Evolutionary conservation across 805 yeast species (phyloP).

Genomic region (Candida caryicola): DNA sequence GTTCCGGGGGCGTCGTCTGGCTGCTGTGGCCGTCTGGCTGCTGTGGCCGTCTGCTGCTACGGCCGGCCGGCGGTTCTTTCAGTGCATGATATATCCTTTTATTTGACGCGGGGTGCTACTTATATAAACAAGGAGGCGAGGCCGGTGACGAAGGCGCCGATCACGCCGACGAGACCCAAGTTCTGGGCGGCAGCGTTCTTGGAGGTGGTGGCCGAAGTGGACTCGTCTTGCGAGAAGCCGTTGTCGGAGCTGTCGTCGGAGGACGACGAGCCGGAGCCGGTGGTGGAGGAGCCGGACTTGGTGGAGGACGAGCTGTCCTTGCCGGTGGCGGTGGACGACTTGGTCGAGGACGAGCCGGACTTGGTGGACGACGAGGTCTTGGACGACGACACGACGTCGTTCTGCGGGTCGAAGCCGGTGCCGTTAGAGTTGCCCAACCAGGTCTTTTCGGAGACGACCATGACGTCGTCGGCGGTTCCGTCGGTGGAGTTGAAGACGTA

Average conservation of each 20-base stretch:
- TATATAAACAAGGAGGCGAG: conserved; percentile 2
- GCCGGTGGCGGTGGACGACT: conserved; percentile 8
- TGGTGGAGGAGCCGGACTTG: conserved; percentile 3
- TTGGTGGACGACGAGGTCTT: conserved; percentile 8
- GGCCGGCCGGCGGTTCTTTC: no score
- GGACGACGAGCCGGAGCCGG: conserved; percentile 1
- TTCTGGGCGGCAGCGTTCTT: conserved; percentile 1
- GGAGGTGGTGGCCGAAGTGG: conserved; percentile 1
- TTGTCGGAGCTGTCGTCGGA: conserved; percentile 1
- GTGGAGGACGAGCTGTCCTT: conserved; percentile 3
- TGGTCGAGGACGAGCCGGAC: conserved; percentile 14
- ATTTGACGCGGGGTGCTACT: no score
- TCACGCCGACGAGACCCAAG: neutral
- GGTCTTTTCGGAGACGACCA: conserved; percentile 61
- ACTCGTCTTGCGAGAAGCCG: neutral
- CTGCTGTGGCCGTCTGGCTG: no score
- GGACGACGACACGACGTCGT: conserved; percentile 16
- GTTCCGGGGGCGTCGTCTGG: no score
- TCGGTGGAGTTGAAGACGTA: conserved; percentile 47
- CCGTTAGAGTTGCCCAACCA: conserved; percentile 58
- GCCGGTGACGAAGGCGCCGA: conserved; percentile 12
- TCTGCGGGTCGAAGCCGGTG: conserved; percentile 62
- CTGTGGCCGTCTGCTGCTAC: no score
- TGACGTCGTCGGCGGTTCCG: conserved; percentile 37
- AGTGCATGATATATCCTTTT: no score